phyloP scores from a whole-genome alignment of 208 protist genomes.

The Trichomonas vaginalis region DNA sequence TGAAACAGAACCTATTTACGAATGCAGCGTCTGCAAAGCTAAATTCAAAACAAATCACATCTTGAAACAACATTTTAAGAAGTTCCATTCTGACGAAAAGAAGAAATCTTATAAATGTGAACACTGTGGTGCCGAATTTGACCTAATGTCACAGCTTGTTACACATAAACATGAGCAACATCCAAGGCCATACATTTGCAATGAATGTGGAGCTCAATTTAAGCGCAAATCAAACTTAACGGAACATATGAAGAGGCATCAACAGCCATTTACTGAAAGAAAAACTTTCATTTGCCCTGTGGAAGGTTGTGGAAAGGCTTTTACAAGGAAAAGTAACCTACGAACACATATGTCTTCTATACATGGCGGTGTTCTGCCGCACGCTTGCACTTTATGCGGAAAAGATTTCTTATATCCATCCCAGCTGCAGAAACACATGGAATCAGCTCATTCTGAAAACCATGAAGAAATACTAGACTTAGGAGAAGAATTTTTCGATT shows the following conservation, averaged over 20 bases:
- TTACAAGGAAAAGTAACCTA: not conserved
- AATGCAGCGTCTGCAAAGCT: not conserved
- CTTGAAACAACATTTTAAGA: not conserved
- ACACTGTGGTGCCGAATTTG: not conserved
- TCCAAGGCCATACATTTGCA: not conserved
- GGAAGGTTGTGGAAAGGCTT: not conserved
- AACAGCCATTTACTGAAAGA: not conserved
- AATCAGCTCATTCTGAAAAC: not conserved
- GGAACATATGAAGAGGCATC: not conserved
- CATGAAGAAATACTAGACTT: not conserved
- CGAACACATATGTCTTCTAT: not conserved
- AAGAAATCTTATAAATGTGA: not conserved
- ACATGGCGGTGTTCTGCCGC: not conserved
- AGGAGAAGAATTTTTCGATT: not conserved
- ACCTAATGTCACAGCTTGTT: not conserved
- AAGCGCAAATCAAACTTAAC: not conserved
- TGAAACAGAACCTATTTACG: not conserved
- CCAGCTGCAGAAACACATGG: not conserved
- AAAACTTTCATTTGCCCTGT: not conserved
- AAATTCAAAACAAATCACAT: not conserved
- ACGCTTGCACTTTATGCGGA: not conserved
- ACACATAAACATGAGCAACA: not conserved
- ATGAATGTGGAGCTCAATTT: not conserved
- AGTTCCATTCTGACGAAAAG: not conserved
- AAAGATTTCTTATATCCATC: conserved; percentile 12